A percentile compares a stretch with the other conserved stretches of the same genome.
phyloP scores from a whole-genome alignment of 805 yeast species.

The Ogataea allantospora region DNA sequence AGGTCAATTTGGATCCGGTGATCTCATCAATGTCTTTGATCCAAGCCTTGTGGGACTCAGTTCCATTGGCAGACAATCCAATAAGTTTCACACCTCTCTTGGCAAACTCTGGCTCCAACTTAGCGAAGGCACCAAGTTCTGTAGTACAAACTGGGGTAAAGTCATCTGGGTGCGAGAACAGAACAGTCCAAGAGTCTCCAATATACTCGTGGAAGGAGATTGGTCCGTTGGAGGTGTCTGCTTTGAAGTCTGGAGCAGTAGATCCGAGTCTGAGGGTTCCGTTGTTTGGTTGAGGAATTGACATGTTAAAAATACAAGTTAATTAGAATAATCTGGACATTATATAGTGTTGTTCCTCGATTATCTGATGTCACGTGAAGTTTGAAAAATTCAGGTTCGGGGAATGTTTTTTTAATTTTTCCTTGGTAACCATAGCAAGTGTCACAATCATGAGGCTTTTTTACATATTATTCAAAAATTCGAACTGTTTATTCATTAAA shows the following conservation, averaged over 20 bases:
- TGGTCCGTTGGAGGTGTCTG: conserved; percentile 62
- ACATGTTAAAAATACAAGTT: conserved; percentile 28
- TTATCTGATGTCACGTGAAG: conserved; percentile 20
- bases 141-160: conserved; percentile 81
- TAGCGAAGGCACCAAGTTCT: conserved; percentile 73
- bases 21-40: conserved; percentile 70
- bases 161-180: conserved; percentile 76
- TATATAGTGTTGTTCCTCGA: conserved; percentile 6
- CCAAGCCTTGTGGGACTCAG: conserved; percentile 64
- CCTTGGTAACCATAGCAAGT: neutral
- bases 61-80: conserved; percentile 65
- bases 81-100: conserved; percentile 64
- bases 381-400: neutral
- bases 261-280: conserved; percentile 52
- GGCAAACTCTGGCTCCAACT: conserved; percentile 65
- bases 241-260: conserved; percentile 65
- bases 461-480: conserved; percentile 15
- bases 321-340: neutral
- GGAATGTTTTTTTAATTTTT: neutral
- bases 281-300: conserved; percentile 40
- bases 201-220: conserved; percentile 62
- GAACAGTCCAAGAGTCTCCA: conserved; percentile 61
- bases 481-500: conserved; percentile 42
- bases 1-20: conserved; percentile 53
- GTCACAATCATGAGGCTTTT: neutral